Conservation (phyloP, 306 rosid genomes). For the Malus sylvestris region DNA sequence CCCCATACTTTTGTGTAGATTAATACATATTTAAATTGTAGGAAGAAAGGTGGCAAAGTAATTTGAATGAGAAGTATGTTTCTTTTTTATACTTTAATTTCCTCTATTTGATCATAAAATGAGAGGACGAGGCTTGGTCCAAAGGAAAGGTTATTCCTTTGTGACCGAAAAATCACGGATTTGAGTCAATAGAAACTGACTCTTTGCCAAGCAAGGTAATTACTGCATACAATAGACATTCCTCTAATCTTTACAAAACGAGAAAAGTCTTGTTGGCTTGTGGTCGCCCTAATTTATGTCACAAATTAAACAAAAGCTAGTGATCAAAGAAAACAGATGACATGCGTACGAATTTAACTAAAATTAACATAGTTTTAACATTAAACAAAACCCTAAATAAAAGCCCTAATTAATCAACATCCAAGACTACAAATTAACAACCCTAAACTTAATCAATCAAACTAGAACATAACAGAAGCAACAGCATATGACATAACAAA, state of each 20-base stretch:
- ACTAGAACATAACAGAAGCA: slow-evolving; percentile 15
- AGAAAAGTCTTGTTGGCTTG: too few relatives aligned
- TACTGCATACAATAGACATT: too few relatives aligned
- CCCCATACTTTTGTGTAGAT: neutral
- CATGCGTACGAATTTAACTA: neutral
- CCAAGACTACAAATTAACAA: neutral
- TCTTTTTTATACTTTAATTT: neutral
- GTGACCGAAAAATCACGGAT: too few relatives aligned
- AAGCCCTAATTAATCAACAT: neutral
- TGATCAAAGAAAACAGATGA: neutral
- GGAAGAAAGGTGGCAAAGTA: neutral
- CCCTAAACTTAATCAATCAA: neutral
- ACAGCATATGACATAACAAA: slow-evolving; percentile 15
- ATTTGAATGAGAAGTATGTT: neutral
- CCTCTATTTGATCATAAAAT: neutral
- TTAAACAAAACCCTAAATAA: neutral
- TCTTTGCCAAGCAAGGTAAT: too few relatives aligned
- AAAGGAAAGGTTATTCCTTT: too few relatives aligned
- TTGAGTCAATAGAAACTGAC: too few relatives aligned
- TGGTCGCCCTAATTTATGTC: neutral
- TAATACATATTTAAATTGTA: neutral
- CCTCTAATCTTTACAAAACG: too few relatives aligned
- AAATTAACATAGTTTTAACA: neutral
- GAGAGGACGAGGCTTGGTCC: too few relatives aligned
- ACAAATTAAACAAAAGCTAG: neutral